Percentiles rank a stretch among this genome's conserved stretches.
These are phyloP conservation scores for Cafeteria roenbergensis DNA, from an alignment of 108 stramenopile genomes.

Conservation along the genomic window DNA sequence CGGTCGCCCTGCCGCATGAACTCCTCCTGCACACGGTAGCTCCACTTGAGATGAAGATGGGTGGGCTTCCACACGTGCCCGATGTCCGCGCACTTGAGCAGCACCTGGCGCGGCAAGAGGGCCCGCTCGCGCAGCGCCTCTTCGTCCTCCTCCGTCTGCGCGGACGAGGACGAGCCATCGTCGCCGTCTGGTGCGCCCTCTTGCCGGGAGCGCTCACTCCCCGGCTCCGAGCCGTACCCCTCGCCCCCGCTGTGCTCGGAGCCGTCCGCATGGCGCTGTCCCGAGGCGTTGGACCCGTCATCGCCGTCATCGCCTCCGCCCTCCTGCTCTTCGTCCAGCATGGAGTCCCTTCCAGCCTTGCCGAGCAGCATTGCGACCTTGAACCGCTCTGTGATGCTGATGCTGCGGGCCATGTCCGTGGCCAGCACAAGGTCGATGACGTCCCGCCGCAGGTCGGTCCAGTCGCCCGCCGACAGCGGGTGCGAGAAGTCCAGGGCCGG, in stretches of 20 bases:
- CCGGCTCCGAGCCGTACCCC: constrained; percentile 10
- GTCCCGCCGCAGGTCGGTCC: constrained; percentile 18
- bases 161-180: no score
- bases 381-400: constrained; percentile 30
- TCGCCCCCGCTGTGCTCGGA: background rate
- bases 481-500: constrained; percentile 28
- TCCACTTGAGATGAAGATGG: constrained; percentile 45
- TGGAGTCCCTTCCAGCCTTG: constrained; percentile 8
- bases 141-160: no score
- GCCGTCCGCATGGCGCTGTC: background rate
- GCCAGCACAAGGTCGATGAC: constrained; percentile 37
- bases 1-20: constrained; percentile 60
- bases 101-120: constrained; percentile 34
- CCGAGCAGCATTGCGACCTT: constrained; percentile 20
- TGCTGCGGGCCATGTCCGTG: constrained; percentile 36
- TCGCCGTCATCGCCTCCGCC: background rate
- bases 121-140: no score
- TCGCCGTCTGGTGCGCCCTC: no score
- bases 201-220: no score
- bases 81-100: constrained; percentile 37
- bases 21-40: constrained; percentile 52
- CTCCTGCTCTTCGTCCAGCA: background rate
- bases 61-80: constrained; percentile 33
- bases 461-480: constrained; percentile 2
- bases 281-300: background rate